A percentile compares a stretch with the other conserved stretches of the same genome.
Conservation (phyloP, 352 stramenopile genomes). For the Detonula confervacea region DNA sequence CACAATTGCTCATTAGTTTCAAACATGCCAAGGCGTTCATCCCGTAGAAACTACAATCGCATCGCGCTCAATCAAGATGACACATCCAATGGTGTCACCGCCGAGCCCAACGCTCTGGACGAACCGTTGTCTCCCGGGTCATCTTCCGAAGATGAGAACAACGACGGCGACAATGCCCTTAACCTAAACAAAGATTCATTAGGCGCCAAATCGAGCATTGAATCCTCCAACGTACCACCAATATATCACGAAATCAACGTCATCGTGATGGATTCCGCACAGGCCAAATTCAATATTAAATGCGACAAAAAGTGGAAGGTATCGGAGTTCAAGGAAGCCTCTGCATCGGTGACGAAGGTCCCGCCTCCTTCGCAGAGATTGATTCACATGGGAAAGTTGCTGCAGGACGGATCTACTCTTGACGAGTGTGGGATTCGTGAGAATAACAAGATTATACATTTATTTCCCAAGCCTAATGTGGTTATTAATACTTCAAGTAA, state of each 20-base stretch:
- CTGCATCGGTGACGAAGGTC: slow-evolving; percentile 63
- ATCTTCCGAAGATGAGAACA: slow-evolving; percentile 12
- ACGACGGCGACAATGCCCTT: not conserved
- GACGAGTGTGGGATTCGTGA: slow-evolving; percentile 58
- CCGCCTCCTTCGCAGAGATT: slow-evolving; percentile 64
- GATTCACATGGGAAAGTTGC: slow-evolving; percentile 77
- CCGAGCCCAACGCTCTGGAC: slow-evolving; percentile 14
- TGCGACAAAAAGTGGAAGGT: slow-evolving; percentile 61
- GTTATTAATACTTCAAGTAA: slow-evolving; percentile 42
- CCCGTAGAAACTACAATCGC: slow-evolving; percentile 46
- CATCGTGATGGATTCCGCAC: slow-evolving; percentile 60
- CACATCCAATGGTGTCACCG: not conserved
- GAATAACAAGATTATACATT: slow-evolving; percentile 72
- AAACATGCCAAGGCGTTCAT: slow-evolving; percentile 34
- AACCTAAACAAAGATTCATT: no score
- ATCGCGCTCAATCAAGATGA: slow-evolving; percentile 27
- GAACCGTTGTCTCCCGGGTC: slow-evolving; percentile 41
- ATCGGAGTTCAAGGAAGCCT: slow-evolving; percentile 60
- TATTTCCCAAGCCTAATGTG: slow-evolving; percentile 82
- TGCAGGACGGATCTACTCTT: slow-evolving; percentile 62
- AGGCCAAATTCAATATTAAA: slow-evolving; percentile 73
- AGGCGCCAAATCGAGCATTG: not conserved
- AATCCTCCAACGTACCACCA: slow-evolving; percentile 2
- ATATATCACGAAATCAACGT: slow-evolving; percentile 43
- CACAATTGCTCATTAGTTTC: not conserved